Evolutionary conservation across 139 green algal species (phyloP).

Genomic region (Asterochloris erici): DNA sequence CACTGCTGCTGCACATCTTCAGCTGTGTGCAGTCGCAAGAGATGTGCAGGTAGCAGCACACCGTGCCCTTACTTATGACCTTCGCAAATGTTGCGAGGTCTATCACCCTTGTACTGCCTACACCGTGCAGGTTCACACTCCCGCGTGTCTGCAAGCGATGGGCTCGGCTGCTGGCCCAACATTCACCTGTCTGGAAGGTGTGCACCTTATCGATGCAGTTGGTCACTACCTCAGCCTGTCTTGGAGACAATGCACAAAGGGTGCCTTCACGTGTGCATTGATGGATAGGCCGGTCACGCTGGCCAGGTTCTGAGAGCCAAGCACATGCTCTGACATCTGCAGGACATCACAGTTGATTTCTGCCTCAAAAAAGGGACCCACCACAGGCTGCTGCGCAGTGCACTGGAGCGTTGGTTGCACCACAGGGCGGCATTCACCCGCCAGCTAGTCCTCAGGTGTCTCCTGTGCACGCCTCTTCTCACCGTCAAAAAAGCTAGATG

Average conservation of each 20-base stretch:
- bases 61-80: background rate
- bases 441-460: background rate
- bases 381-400: slow-evolving; percentile 5
- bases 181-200: slow-evolving; percentile 11
- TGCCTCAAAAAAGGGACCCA: background rate
- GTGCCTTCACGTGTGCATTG: background rate
- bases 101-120: background rate
- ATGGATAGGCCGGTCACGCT: background rate
- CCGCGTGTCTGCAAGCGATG: slow-evolving; percentile 6
- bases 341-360: slow-evolving; percentile 4
- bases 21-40: background rate
- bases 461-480: no score
- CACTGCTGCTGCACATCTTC: slow-evolving; percentile 8
- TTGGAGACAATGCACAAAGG: background rate
- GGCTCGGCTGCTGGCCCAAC: background rate
- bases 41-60: background rate
- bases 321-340: no score
- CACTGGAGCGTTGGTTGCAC: slow-evolving; percentile 3
- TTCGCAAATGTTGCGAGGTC: background rate
- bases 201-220: background rate
- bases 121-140: background rate
- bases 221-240: background rate
- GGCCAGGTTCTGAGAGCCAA: no score
- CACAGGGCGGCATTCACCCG: background rate
- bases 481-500: no score